These are phyloP conservation scores for Pyrenochaeta sp. DNA, from an alignment of 2,329 filamentous ascomycete species.

Conservation along the genomic window DNA sequence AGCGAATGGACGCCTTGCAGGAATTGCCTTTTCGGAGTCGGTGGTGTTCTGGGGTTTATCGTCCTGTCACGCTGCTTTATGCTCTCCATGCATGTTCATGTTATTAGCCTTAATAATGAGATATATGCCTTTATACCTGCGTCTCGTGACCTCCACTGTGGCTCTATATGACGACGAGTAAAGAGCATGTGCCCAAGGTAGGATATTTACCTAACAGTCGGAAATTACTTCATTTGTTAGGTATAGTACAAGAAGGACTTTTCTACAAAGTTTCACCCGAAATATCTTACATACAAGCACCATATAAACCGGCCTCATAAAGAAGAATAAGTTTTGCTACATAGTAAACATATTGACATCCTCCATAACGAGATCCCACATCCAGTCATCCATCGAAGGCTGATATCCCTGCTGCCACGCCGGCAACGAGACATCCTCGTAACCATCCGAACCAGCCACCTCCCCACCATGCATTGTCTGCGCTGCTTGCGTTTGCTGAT, in stretches of 20 bases:
- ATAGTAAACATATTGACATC: constrained; percentile 27
- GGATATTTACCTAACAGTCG: too few species aligned
- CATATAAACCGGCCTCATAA: too few species aligned
- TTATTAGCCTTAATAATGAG: background rate
- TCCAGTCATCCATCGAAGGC: constrained; percentile 20
- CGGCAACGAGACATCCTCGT: constrained; percentile 21
- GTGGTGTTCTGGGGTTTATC: background rate
- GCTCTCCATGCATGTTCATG: background rate
- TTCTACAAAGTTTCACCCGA: too few species aligned
- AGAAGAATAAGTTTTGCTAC: background rate
- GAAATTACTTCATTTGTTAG: too few species aligned
- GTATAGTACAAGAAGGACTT: too few species aligned
- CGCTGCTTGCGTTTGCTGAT: background rate
- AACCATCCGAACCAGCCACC: constrained; percentile 23
- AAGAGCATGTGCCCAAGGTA: too few species aligned
- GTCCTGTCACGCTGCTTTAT: background rate
- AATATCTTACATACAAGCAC: too few species aligned
- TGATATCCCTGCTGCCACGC: constrained; percentile 1
- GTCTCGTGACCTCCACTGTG: background rate
- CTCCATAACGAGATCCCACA: constrained; percentile 35
- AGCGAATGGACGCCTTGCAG: background rate
- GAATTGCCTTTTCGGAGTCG: background rate
- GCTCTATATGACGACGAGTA: too few species aligned
- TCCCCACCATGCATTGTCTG: background rate
- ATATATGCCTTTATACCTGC: background rate